phyloP scores from a whole-genome alignment of 2,329 filamentous ascomycete genomes.

The Aschersonia sp. region DNA sequence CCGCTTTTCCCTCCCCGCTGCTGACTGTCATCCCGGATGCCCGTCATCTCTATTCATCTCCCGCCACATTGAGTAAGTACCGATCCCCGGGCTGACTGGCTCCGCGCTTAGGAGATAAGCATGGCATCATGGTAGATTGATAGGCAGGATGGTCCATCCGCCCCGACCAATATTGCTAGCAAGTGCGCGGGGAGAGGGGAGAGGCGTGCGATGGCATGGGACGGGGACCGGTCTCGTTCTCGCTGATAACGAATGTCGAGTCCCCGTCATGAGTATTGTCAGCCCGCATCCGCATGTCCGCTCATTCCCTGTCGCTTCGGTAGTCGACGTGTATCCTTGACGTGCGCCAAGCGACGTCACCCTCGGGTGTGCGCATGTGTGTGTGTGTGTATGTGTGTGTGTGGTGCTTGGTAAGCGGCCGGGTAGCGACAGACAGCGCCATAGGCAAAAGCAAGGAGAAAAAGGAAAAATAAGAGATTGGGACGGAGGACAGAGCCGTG shows the following conservation, averaged over 20 bases:
- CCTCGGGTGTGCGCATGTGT: background rate
- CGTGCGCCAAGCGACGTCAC: background rate
- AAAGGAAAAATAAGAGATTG: background rate
- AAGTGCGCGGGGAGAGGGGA: background rate
- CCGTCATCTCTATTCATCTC: too few species aligned
- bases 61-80: too few species aligned
- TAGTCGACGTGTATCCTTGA: background rate
- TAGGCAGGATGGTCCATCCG: too few species aligned
- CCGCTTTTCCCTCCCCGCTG: too few species aligned
- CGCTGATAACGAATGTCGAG: background rate
- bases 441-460: background rate
- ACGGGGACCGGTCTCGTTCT: background rate
- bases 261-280: background rate
- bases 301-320: background rate
- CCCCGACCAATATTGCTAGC: too few species aligned
- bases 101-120: too few species aligned
- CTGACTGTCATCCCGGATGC: too few species aligned
- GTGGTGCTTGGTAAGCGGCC: background rate
- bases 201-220: background rate
- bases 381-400: background rate
- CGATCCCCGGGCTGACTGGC: too few species aligned
- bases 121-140: too few species aligned
- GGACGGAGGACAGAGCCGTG: background rate
- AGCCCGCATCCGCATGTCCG: background rate
- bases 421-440: background rate